Conservation (phyloP, 257 asterid genomes). For the Petrea volubilis region DNA sequence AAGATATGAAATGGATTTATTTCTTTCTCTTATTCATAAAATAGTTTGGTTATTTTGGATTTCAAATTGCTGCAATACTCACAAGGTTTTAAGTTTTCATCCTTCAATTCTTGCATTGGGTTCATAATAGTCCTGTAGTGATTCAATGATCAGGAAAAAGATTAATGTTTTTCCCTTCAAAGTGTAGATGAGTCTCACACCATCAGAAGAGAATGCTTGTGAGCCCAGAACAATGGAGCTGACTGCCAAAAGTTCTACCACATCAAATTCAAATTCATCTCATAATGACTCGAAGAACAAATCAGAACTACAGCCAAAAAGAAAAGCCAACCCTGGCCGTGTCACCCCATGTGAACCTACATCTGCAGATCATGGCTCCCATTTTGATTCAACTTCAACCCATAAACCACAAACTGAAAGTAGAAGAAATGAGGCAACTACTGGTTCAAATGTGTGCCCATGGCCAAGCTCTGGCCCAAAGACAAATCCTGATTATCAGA, state of each 20-base stretch:
- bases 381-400: slow-evolving; percentile 2
- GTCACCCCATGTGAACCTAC: slow-evolving; percentile 22
- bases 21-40: no score
- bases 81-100: not conserved
- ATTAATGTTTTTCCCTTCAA: not conserved
- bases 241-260: slow-evolving; percentile 4
- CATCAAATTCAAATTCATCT: slow-evolving; percentile 25
- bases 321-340: slow-evolving; percentile 18
- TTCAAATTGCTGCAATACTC: not conserved
- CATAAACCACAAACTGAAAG: slow-evolving; percentile 4
- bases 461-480: slow-evolving; percentile 24
- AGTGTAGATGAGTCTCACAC: slow-evolving; percentile 43
- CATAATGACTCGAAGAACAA: slow-evolving; percentile 24
- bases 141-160: not conserved
- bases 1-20: not conserved
- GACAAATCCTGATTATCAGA: slow-evolving; percentile 11
- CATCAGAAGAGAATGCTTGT: slow-evolving; percentile 30
- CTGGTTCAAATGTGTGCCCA: not conserved
- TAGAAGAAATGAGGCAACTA: not conserved
- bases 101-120: slow-evolving; percentile 8
- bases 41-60: no score
- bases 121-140: not conserved
- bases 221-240: slow-evolving; percentile 32
- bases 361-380: not conserved
- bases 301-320: slow-evolving; percentile 10